These are phyloP conservation scores for Ilex asprella DNA, from an alignment of 257 asterid genomes.

Conservation along the genomic window DNA sequence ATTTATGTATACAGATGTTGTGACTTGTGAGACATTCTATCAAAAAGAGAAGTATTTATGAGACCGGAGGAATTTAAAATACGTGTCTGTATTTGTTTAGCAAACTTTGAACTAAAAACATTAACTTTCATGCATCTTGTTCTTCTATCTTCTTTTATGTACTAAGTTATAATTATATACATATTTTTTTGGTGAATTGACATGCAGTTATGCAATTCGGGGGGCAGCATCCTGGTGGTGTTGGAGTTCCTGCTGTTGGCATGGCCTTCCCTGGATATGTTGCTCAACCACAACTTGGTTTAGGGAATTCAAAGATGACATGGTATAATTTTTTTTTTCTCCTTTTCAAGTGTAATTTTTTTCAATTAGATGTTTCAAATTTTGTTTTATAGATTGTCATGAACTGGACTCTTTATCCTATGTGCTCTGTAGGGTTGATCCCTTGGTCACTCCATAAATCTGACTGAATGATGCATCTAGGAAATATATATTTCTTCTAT, in stretches of 20 bases:
- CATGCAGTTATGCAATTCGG: slow-evolving; percentile 86
- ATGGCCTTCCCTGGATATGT: slow-evolving; percentile 99
- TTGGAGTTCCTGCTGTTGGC: slow-evolving; percentile 99
- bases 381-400: neutral
- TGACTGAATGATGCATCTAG: neutral
- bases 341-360: neutral
- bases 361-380: neutral
- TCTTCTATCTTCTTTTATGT: neutral
- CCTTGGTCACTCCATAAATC: too few relatives aligned
- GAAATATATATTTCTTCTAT: neutral
- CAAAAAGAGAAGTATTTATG: too few relatives aligned
- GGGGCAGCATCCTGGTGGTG: slow-evolving; percentile 86
- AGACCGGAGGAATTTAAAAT: too few relatives aligned
- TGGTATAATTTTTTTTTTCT: slow-evolving; percentile 42
- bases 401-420: neutral
- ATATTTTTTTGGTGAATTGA: slow-evolving; percentile 4
- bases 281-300: slow-evolving; percentile 69
- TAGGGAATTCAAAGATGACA: slow-evolving; percentile 97
- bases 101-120: neutral
- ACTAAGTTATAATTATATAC: neutral
- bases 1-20: too few relatives aligned
- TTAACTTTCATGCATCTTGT: neutral
- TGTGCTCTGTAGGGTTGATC: too few relatives aligned
- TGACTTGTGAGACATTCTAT: neutral
- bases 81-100: too few relatives aligned